Evolutionary conservation across 2,329 filamentous ascomycete species (phyloP).

Genomic region (Colletotrichum abscissum): DNA sequence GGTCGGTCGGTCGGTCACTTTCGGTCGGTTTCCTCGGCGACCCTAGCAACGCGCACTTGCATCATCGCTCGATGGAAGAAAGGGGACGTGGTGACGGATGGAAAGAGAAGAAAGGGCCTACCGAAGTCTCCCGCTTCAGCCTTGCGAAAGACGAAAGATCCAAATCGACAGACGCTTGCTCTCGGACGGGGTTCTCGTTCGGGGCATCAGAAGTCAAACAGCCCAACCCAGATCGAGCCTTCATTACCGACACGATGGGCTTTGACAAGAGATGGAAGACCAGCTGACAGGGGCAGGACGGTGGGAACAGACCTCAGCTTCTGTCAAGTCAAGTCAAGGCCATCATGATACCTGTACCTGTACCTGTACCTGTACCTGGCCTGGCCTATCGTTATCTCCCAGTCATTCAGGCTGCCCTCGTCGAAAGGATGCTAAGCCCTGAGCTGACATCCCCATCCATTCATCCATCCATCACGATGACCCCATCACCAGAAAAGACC

Average conservation of each 20-base stretch:
- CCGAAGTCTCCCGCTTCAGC: background rate
- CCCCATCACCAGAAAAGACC: background rate
- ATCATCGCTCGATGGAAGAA: background rate
- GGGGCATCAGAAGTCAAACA: background rate
- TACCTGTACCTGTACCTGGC: background rate
- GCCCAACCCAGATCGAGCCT: constrained; percentile 2
- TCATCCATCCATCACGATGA: background rate
- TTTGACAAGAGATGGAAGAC: constrained; percentile 20
- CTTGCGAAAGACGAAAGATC: background rate
- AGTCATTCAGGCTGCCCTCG: background rate
- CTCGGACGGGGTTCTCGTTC: constrained; percentile 12
- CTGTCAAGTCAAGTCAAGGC: background rate
- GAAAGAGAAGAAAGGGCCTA: background rate
- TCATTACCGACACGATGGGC: background rate
- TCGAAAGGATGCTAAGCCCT: background rate
- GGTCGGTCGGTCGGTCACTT: constrained; percentile 3
- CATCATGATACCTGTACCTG: background rate
- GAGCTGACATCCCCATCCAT: background rate
- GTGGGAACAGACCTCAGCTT: constrained; percentile 2
- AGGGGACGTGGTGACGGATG: background rate
- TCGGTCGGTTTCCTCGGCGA: constrained; percentile 4
- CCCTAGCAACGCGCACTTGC: constrained; percentile 1
- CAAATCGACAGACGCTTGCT: background rate
- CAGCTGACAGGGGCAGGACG: constrained; percentile 8
- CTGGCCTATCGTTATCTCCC: no score